Evolutionary conservation across 345 rosid genomes (phyloP).

Genomic region (Isatis tinctoria): DNA sequence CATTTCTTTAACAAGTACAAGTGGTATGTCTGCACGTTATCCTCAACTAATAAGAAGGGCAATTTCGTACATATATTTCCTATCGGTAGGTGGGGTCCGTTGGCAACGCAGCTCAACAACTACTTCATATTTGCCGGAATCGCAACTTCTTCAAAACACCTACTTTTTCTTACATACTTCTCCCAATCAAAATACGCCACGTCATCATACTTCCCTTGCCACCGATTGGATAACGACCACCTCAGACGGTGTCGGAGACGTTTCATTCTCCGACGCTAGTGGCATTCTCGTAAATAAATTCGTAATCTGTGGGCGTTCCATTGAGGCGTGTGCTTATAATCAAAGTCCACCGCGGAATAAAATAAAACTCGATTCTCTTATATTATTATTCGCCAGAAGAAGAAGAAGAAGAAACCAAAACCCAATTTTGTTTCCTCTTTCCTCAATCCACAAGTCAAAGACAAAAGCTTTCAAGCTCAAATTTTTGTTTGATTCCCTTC

Average conservation of each 20-base stretch:
- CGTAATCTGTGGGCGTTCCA: slow-evolving; percentile 4
- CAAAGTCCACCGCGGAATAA: slow-evolving; percentile 10
- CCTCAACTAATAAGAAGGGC: not conserved
- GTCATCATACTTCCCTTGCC: not conserved
- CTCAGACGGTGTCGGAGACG: slow-evolving; percentile 20
- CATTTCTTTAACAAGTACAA: not conserved
- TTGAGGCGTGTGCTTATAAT: not conserved
- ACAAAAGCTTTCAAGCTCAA: not conserved
- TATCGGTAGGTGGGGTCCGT: slow-evolving; percentile 9
- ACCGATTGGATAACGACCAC: slow-evolving; percentile 12
- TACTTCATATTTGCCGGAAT: not conserved
- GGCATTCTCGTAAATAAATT: slow-evolving; percentile 20
- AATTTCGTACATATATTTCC: not conserved
- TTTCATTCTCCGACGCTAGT: slow-evolving; percentile 6
- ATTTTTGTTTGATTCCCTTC: not conserved
- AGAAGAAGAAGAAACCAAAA: slow-evolving; percentile 25
- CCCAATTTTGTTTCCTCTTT: slow-evolving; percentile 26
- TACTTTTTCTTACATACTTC: not conserved
- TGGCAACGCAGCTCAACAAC: slow-evolving; percentile 15
- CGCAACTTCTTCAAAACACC: not conserved
- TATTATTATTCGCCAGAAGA: not conserved
- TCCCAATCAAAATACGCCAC: slow-evolving; percentile 17
- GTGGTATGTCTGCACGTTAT: not conserved
- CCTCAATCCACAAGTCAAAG: slow-evolving; percentile 7
- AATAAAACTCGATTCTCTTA: not conserved